A percentile compares a stretch with the other conserved stretches of the same genome.
Evolutionary conservation across 2,329 filamentous ascomycete species (phyloP).

Genomic region (Colletotrichum cuscutae): DNA sequence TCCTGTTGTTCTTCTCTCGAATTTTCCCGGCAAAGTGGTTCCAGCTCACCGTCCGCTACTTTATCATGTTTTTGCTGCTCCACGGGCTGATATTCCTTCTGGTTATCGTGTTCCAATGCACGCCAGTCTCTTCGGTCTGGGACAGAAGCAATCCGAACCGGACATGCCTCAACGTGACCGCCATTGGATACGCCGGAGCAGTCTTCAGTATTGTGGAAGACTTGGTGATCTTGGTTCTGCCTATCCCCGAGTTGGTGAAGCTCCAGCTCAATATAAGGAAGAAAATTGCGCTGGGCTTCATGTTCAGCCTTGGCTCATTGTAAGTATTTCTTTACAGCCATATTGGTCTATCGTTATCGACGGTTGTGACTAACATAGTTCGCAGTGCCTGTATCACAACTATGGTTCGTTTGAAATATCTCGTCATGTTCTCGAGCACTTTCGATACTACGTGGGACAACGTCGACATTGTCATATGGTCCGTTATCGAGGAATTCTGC

Average conservation of each 20-base stretch:
- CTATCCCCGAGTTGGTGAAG: conserved; percentile 70
- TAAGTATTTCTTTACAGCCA: conserved; percentile 50
- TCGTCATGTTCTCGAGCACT: conserved; percentile 32
- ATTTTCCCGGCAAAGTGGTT: conserved; percentile 37
- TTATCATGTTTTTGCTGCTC: conserved; percentile 33
- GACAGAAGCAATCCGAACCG: conserved; percentile 29
- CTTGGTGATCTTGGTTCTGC: conserved; percentile 72
- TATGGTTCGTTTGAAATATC: conserved; percentile 36
- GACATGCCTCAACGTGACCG: conserved; percentile 69
- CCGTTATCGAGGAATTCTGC: conserved; percentile 43
- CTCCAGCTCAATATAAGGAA: conserved; percentile 73
- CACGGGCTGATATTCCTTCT: conserved; percentile 37
- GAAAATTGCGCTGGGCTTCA: conserved; percentile 72
- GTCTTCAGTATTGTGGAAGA: conserved; percentile 77
- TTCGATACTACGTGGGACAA: conserved; percentile 42
- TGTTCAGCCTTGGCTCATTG: conserved; percentile 75
- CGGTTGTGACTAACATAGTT: background rate
- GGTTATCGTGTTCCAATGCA: conserved; percentile 37
- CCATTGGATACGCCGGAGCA: conserved; percentile 73
- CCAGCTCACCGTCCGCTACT: conserved; percentile 31
- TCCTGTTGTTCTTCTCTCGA: conserved; percentile 39
- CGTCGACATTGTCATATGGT: conserved; percentile 46
- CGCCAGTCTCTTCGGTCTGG: conserved; percentile 35
- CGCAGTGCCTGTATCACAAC: conserved; percentile 36
- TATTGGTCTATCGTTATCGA: background rate